Evolutionary conservation across 306 rosid genomes (phyloP), one percentile per base, ranked within the genome.

Genomic region (Cicer judaicum): DNA sequence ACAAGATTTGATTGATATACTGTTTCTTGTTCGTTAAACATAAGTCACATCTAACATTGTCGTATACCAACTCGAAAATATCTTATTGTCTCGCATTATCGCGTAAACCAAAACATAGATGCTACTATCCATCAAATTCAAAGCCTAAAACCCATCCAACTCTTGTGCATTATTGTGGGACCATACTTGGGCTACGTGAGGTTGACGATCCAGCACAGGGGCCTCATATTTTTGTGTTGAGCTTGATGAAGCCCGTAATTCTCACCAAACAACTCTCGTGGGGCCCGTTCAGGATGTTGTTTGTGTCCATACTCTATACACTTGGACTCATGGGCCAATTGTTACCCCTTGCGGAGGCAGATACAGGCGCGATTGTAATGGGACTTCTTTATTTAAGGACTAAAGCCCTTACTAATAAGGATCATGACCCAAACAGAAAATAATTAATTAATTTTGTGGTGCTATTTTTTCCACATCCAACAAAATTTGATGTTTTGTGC

Each of bases 21-120:
- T 81, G 78, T 76, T 76, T 64, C 36, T n/a, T 13, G 67, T 84
- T 79, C 60, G 84, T 65, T 78, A 75, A 78, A 81, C 84, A 78
- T 8, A 18, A 40, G 82, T 85, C 81, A 84, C 81, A 73, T 77
- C 74, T 5, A 67, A 5, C 60, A 55, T 12, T 29, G 16, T 73
- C n/a, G 75, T 41, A 21, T 47, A 59, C 61, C 49, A 57, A 74
- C 14, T 52, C 13, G 8, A 75, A 70, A 64, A 70, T 69, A 84
- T 78, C 61, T 38, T 0, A 70, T 81, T 77, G 79, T 77, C 84
- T 73, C 57, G 56, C 71, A 76, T 62, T 74, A 79, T 76, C 46
- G 48, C 68, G 76, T 74, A 69, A 46, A 56, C 82, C 76, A 74
- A 66, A 72, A 78, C 80, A 78, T 24, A 46, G 47, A 70, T 52